phyloP scores from a whole-genome alignment of 345 rosid species.

The Isatis tinctoria region DNA sequence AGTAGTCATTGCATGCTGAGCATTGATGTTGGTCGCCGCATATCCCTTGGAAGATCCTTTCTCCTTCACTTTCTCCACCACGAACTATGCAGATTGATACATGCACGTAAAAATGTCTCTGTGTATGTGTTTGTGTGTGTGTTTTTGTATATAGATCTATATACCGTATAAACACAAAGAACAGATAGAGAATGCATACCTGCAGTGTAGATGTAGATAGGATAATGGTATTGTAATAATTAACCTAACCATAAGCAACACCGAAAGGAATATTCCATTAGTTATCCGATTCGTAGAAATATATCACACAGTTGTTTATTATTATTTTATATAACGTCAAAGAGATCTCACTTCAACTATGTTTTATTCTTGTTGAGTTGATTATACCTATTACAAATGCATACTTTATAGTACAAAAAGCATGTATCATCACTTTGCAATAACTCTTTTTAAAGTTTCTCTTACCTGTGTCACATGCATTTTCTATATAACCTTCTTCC shows the following conservation, averaged over 20 bases:
- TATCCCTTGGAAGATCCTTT: slow-evolving; percentile 34
- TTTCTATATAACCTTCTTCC: neutral
- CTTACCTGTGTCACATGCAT: slow-evolving; percentile 17
- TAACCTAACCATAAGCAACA: neutral
- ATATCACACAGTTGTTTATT: neutral
- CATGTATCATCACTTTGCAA: slow-evolving; percentile 28
- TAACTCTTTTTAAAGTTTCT: slow-evolving; percentile 18
- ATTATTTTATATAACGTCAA: neutral
- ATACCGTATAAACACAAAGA: slow-evolving; percentile 9
- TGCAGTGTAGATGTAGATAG: neutral
- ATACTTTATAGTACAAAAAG: slow-evolving; percentile 19
- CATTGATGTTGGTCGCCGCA: slow-evolving; percentile 32
- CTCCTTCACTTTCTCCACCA: slow-evolving; percentile 12
- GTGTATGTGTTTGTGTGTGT: neutral
- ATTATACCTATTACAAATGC: slow-evolving; percentile 19
- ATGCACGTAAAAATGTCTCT: neutral
- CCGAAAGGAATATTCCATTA: slow-evolving; percentile 21
- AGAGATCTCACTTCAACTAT: neutral
- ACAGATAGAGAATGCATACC: neutral
- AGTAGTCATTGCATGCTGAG: slow-evolving; percentile 29
- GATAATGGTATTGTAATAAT: neutral
- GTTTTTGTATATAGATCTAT: neutral
- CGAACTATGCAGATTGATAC: neutral
- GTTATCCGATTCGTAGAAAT: slow-evolving; percentile 11
- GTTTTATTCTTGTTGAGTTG: neutral